phyloP scores from a whole-genome alignment of 2,329 filamentous ascomycete species.

The Ophiostoma ulmi region DNA sequence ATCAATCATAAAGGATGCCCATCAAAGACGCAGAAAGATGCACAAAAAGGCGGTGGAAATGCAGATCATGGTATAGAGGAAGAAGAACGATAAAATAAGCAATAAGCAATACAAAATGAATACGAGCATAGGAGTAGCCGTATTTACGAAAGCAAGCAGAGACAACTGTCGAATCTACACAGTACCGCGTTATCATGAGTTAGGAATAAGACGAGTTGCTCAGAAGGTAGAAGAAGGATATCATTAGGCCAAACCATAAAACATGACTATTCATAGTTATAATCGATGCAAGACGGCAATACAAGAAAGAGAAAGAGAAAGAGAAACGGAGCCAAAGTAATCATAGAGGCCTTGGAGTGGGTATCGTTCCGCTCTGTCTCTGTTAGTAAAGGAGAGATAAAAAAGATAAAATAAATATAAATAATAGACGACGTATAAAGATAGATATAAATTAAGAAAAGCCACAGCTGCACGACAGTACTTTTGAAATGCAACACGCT shows the following conservation, averaged over 20 bases:
- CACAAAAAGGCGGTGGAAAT: background rate
- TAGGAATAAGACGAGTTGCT: too few species aligned
- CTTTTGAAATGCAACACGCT: constrained; percentile 2
- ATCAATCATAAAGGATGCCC: background rate
- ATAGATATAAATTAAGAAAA: background rate
- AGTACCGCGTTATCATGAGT: too few species aligned
- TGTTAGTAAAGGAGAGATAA: background rate
- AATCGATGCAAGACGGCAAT: too few species aligned
- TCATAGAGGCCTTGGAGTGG: background rate
- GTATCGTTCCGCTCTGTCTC: background rate
- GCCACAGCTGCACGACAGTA: background rate
- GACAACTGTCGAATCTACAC: too few species aligned
- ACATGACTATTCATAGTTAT: too few species aligned
- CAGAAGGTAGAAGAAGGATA: too few species aligned
- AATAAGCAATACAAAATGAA: background rate
- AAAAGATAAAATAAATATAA: background rate
- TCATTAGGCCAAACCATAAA: too few species aligned
- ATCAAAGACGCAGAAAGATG: background rate
- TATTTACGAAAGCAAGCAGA: too few species aligned
- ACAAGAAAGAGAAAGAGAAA: too few species aligned
- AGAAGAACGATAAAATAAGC: background rate
- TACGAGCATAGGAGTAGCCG: background rate
- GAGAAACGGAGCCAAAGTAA: too few species aligned
- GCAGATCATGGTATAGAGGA: background rate
- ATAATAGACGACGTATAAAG: background rate